phyloP scores from a whole-genome alignment of 2,329 filamentous ascomycete species.

The Ophiostoma triangulosporum region DNA sequence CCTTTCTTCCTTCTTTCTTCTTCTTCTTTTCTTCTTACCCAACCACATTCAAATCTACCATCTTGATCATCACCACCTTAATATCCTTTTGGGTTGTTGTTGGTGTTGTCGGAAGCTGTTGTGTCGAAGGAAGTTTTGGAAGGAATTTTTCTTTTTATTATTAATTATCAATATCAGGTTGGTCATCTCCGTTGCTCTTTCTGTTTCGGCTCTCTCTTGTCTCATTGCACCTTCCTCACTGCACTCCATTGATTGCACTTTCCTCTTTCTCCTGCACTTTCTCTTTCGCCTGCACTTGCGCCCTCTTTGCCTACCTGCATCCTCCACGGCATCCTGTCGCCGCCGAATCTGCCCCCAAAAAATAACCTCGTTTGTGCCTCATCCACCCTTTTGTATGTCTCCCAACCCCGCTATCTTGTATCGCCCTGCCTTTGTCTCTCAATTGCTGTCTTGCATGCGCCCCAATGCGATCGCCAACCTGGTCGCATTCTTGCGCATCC shows the following conservation, averaged over 20 bases:
- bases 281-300: background rate
- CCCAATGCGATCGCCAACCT: too few relatives aligned
- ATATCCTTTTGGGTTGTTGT: constrained; percentile 14
- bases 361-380: background rate
- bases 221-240: background rate
- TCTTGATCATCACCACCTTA: constrained; percentile 10
- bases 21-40: constrained; percentile 10
- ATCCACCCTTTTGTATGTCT: background rate
- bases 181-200: background rate
- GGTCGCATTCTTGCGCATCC: too few relatives aligned
- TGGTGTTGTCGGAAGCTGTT: constrained; percentile 16
- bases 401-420: background rate
- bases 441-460: too few relatives aligned
- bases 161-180: constrained; percentile 2
- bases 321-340: background rate
- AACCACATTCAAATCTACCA: constrained; percentile 12
- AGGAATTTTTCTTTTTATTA: constrained; percentile 4
- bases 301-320: background rate
- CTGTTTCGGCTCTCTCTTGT: background rate
- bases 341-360: background rate
- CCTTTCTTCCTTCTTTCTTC: background rate
- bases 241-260: too few relatives aligned
- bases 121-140: constrained; percentile 14
- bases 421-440: background rate
- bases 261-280: background rate